These are phyloP conservation scores for Malus sylvestris DNA, from an alignment of 306 rosid species.

Conservation along the genomic window DNA sequence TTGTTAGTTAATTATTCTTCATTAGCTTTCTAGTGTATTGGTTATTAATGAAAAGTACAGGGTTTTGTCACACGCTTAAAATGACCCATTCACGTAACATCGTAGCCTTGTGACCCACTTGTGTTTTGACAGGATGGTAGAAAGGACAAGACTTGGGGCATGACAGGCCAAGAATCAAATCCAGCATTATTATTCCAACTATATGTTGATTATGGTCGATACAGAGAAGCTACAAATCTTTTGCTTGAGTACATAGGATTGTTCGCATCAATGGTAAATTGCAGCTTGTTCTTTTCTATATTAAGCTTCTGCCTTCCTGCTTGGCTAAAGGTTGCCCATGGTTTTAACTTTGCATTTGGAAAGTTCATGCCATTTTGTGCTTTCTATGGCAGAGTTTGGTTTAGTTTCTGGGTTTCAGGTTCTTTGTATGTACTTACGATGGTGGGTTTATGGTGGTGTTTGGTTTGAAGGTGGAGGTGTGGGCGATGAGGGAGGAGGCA, in stretches of 20 bases:
- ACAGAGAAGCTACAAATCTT: slow-evolving; percentile 76
- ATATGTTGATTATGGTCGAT: slow-evolving; percentile 83
- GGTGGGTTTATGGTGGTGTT: no score
- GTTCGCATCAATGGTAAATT: slow-evolving; percentile 62
- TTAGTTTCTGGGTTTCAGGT: no score
- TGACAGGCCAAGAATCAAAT: slow-evolving; percentile 81
- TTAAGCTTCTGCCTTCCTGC: background rate
- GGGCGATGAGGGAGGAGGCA: no score
- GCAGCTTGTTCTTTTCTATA: slow-evolving; percentile 6
- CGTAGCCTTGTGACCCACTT: no score
- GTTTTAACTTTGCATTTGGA: background rate
- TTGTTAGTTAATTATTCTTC: no score
- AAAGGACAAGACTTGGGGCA: slow-evolving; percentile 55
- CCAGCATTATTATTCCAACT: slow-evolving; percentile 78
- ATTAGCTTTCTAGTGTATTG: no score
- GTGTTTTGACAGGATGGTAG: slow-evolving; percentile 61
- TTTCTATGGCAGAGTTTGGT: no score
- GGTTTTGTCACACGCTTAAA: no score
- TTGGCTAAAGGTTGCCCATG: background rate
- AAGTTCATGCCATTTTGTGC: background rate
- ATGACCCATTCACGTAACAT: no score
- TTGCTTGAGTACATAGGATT: slow-evolving; percentile 70
- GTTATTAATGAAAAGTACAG: no score
- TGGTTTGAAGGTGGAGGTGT: no score
- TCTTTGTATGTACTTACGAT: no score